phyloP scores from a whole-genome alignment of 2,329 filamentous ascomycete genomes.

The Sporothrix phasma region DNA sequence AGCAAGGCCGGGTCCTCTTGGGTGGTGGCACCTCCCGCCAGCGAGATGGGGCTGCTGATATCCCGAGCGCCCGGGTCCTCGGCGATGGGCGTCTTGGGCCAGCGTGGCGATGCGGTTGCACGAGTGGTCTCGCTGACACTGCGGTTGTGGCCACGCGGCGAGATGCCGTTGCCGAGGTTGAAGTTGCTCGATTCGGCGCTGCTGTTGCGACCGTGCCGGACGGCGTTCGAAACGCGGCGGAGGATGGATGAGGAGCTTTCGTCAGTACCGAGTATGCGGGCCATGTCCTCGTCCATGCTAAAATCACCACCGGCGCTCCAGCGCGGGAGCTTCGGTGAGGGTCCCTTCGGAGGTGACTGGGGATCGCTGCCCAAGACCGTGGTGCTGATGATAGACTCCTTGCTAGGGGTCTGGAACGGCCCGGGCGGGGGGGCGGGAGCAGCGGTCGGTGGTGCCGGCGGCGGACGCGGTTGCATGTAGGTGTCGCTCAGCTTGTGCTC shows the following conservation, averaged over 20 bases:
- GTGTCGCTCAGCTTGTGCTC: constrained; percentile 40
- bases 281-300: constrained; percentile 92
- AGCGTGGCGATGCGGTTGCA: constrained; percentile 54
- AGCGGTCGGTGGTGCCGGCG: constrained; percentile 46
- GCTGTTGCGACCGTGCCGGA: constrained; percentile 82
- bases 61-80: constrained; percentile 48
- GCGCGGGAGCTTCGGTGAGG: constrained; percentile 57
- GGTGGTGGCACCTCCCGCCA: constrained; percentile 44
- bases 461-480: constrained; percentile 49
- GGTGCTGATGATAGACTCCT: constrained; percentile 37
- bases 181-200: constrained; percentile 53
- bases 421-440: constrained; percentile 28
- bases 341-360: constrained; percentile 33
- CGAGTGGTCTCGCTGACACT: constrained; percentile 60
- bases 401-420: constrained; percentile 26
- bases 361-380: constrained; percentile 26
- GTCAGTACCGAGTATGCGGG: constrained; percentile 71
- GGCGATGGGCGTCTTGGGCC: constrained; percentile 57
- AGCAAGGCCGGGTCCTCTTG: constrained; percentile 54
- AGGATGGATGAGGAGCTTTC: constrained; percentile 71
- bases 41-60: constrained; percentile 62
- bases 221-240: constrained; percentile 82
- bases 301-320: constrained; percentile 79
- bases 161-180: constrained; percentile 23
- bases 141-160: constrained; percentile 39